Conservation (phyloP, 1,284 basidiomycete genomes). For the Rhodotorula sp. region DNA sequence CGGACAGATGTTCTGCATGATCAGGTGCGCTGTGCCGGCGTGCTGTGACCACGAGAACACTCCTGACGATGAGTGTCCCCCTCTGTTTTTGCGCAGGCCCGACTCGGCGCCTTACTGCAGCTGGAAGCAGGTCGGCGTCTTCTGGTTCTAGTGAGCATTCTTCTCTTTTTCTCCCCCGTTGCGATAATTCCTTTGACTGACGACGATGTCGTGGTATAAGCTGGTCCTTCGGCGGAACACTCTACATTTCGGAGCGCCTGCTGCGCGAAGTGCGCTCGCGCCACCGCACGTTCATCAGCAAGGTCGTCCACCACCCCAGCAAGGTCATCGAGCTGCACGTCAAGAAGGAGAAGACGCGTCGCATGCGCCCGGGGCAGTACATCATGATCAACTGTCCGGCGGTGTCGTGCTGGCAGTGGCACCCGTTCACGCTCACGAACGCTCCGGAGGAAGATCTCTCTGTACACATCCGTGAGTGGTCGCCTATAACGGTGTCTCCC, state of each 20-base stretch:
- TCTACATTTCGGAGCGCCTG: slow-evolving; percentile 81
- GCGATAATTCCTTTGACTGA: no score
- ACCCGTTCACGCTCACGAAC: slow-evolving; percentile 78
- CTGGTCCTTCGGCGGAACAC: slow-evolving; percentile 80
- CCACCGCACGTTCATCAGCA: slow-evolving; percentile 82
- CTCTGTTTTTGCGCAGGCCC: slow-evolving; percentile 56
- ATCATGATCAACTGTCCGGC: slow-evolving; percentile 79
- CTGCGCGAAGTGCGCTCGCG: slow-evolving; percentile 81
- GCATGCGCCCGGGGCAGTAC: slow-evolving; percentile 54
- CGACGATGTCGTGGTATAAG: neutral
- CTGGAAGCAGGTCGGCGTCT: slow-evolving; percentile 78
- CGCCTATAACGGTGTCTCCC: no score
- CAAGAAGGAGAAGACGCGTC: slow-evolving; percentile 71
- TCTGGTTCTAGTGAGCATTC: slow-evolving; percentile 66
- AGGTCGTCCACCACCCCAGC: slow-evolving; percentile 85
- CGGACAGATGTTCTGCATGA: slow-evolving; percentile 37
- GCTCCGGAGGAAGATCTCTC: slow-evolving; percentile 88
- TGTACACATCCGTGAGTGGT: slow-evolving; percentile 67
- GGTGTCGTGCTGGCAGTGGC: slow-evolving; percentile 89
- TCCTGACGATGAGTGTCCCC: neutral
- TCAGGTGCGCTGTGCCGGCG: slow-evolving; percentile 11
- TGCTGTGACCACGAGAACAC: neutral
- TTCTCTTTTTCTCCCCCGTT: no score
- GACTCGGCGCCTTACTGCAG: slow-evolving; percentile 81
- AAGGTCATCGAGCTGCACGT: slow-evolving; percentile 88